These are phyloP conservation scores for Ciborinia camelliae DNA, from an alignment of 2,329 filamentous ascomycete species.

Conservation along the genomic window DNA sequence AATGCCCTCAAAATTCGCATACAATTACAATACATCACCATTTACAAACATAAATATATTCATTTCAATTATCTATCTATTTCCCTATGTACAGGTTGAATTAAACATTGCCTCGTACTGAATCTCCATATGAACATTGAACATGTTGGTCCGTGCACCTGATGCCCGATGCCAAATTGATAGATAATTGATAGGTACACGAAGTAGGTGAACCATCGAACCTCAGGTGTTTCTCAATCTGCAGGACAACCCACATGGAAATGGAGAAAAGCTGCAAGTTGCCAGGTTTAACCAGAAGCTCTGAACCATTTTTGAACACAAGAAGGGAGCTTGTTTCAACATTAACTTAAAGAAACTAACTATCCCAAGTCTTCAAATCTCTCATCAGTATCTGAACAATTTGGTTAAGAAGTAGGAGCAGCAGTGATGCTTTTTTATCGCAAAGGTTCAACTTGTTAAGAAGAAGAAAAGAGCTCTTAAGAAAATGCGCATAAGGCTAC, in stretches of 20 bases:
- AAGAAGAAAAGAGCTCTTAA: neutral
- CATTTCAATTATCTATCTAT: slow-evolving; percentile 10
- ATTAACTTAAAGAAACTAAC: neutral
- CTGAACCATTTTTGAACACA: slow-evolving; percentile 14
- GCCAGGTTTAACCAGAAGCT: slow-evolving; percentile 14
- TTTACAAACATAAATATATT: slow-evolving; percentile 3
- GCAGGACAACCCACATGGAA: slow-evolving; percentile 11
- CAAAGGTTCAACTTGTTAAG: neutral
- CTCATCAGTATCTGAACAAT: neutral
- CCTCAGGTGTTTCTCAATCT: slow-evolving; percentile 8
- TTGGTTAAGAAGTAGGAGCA: neutral
- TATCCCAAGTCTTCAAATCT: neutral
- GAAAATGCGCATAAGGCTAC: slow-evolving; percentile 78
- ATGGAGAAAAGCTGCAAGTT: slow-evolving; percentile 14
- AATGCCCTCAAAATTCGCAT: neutral
- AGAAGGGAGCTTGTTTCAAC: slow-evolving; percentile 9
- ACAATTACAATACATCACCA: neutral
- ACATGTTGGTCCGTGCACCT: slow-evolving; percentile 12
- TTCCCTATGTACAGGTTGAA: neutral
- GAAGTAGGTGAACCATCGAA: neutral
- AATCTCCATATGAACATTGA: slow-evolving; percentile 14
- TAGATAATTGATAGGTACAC: slow-evolving; percentile 14
- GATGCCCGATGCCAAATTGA: too few species aligned
- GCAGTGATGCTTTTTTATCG: slow-evolving; percentile 13
- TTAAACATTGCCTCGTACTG: slow-evolving; percentile 12